phyloP scores from a whole-genome alignment of 2,329 filamentous ascomycete species.

The Sclerotinia sclerotiorum region DNA sequence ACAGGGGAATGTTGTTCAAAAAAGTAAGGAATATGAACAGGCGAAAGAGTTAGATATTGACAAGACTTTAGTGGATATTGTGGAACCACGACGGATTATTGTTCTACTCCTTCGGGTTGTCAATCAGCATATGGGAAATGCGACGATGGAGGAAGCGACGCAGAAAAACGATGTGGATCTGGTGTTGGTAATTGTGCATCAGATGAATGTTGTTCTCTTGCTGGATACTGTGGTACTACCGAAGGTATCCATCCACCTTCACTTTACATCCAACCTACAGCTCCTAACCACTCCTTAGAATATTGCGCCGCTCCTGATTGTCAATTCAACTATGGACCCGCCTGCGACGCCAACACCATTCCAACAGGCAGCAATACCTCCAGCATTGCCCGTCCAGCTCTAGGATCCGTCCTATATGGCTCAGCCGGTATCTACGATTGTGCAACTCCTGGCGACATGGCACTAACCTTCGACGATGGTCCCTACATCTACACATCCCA shows the following conservation, averaged over 20 bases:
- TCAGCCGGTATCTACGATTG: slow-evolving; percentile 57
- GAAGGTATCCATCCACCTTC: not conserved
- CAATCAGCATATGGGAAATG: slow-evolving; percentile 43
- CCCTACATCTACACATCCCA: slow-evolving; percentile 61
- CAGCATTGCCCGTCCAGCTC: slow-evolving; percentile 47
- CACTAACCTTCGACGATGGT: slow-evolving; percentile 68
- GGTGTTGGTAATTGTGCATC: slow-evolving; percentile 24
- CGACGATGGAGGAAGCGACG: slow-evolving; percentile 51
- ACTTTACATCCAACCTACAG: not conserved
- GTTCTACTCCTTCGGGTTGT: slow-evolving; percentile 28
- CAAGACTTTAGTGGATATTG: slow-evolving; percentile 15
- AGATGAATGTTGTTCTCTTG: slow-evolving; percentile 27
- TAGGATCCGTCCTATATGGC: slow-evolving; percentile 58
- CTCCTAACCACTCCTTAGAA: slow-evolving; percentile 3
- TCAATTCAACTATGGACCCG: slow-evolving; percentile 26
- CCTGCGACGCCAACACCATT: slow-evolving; percentile 57
- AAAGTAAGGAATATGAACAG: not conserved
- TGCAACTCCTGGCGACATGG: slow-evolving; percentile 58
- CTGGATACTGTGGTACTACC: slow-evolving; percentile 24
- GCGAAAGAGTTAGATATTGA: not conserved
- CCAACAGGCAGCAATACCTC: slow-evolving; percentile 56
- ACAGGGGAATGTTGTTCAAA: slow-evolving; percentile 34
- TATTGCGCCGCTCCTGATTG: slow-evolving; percentile 32
- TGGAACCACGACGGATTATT: slow-evolving; percentile 22
- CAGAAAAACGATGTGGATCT: slow-evolving; percentile 49